phyloP scores from a whole-genome alignment of 805 yeast species.

The Starmerella sp. region DNA sequence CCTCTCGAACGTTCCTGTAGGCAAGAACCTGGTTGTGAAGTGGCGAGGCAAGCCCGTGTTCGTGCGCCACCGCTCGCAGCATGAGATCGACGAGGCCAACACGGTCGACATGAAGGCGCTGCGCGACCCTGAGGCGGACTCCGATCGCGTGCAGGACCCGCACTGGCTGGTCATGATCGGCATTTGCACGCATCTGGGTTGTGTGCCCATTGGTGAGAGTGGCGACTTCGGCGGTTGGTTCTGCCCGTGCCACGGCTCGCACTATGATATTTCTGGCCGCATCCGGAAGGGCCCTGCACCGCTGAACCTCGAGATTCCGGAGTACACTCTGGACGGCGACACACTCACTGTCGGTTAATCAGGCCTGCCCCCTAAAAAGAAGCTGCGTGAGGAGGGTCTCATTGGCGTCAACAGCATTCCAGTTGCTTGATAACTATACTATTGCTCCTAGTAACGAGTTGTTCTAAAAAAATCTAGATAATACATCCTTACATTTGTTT shows the following conservation, averaged over 20 bases:
- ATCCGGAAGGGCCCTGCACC: constrained; percentile 99
- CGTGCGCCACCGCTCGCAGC: constrained; percentile 94
- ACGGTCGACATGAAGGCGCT: constrained; percentile 58
- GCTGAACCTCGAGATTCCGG: constrained; percentile 91
- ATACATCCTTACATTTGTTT: neutral
- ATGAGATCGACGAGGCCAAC: constrained; percentile 92
- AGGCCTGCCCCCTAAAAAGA: neutral
- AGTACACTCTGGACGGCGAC: constrained; percentile 76
- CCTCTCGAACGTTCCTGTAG: constrained; percentile 85
- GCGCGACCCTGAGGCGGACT: constrained; percentile 90
- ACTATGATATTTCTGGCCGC: constrained; percentile 99
- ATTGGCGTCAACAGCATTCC: neutral
- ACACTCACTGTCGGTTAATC: constrained; percentile 77
- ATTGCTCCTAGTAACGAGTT: neutral
- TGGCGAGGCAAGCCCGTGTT: constrained; percentile 99
- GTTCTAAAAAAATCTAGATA: neutral
- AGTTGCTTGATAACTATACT: neutral
- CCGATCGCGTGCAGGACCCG: constrained; percentile 90
- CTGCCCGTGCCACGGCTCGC: constrained; percentile 99
- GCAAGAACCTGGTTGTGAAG: constrained; percentile 94
- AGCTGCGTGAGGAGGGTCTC: neutral
- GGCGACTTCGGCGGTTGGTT: constrained; percentile 99
- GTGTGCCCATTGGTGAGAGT: constrained; percentile 99
- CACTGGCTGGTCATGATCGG: constrained; percentile 99
- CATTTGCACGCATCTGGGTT: constrained; percentile 98